phyloP scores from a whole-genome alignment of 208 protist species.

The Baffinella frigidus region DNA sequence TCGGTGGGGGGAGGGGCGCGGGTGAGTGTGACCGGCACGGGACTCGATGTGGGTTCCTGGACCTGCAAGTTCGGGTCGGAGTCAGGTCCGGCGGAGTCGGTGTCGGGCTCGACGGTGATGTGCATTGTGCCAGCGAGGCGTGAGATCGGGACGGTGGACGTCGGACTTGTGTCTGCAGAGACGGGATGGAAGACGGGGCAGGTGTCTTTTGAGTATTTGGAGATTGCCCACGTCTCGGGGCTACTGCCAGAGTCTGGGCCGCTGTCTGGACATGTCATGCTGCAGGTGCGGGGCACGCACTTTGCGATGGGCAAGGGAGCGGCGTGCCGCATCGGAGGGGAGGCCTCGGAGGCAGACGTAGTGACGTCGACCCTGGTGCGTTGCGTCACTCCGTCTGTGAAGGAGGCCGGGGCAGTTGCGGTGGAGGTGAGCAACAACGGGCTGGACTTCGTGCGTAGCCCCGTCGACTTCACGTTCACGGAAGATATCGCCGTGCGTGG shows the following conservation, averaged over 20 bases:
- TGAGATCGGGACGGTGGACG: neutral
- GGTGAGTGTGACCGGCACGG: neutral
- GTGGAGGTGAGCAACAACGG: conserved; percentile 21
- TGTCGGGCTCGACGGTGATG: neutral
- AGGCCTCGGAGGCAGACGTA: neutral
- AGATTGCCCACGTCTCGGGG: neutral
- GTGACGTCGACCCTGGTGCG: neutral
- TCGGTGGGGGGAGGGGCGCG: neutral
- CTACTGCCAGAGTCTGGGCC: too few relatives aligned
- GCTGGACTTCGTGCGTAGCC: neutral
- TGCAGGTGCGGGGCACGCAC: neutral
- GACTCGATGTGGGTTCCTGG: neutral
- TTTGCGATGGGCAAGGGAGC: neutral
- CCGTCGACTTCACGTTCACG: neutral
- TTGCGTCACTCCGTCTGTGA: neutral
- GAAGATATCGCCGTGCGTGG: neutral
- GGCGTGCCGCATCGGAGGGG: neutral
- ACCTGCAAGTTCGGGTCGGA: neutral
- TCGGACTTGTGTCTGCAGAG: too few relatives aligned
- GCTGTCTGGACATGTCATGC: too few relatives aligned
- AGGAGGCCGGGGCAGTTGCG: neutral
- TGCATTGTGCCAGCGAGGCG: neutral
- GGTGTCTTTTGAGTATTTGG: too few relatives aligned
- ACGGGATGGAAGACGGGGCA: too few relatives aligned
- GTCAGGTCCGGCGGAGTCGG: neutral